Evolutionary conservation across 768 basidiomycete genomes (phyloP).

Genomic region (Boletus pseudo-olivaceus): DNA sequence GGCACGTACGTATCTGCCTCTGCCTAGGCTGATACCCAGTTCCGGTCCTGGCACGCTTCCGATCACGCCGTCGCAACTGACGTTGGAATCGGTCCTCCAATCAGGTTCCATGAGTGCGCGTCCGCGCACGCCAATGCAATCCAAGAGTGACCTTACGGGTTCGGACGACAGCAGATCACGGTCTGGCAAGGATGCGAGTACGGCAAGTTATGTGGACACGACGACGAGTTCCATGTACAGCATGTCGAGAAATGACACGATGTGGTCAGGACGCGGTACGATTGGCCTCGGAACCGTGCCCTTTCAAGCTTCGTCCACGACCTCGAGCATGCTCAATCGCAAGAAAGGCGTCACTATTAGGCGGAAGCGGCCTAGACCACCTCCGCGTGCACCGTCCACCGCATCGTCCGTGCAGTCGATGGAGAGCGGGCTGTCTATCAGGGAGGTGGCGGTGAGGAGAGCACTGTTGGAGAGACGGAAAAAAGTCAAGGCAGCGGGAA

Average conservation of each 20-base stretch:
- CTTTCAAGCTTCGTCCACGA: slow-evolving; percentile 5
- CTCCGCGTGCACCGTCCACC: slow-evolving; percentile 22
- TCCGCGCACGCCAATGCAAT: neutral
- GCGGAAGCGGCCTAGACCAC: slow-evolving; percentile 20
- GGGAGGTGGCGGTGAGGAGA: slow-evolving; percentile 21
- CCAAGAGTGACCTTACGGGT: neutral
- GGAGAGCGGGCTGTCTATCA: slow-evolving; percentile 20
- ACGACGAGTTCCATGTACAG: neutral
- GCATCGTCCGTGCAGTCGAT: slow-evolving; percentile 27
- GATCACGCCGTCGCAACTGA: slow-evolving; percentile 2
- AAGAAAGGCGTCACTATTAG: slow-evolving; percentile 16
- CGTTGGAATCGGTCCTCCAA: slow-evolving; percentile 1
- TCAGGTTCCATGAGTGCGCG: slow-evolving; percentile 1
- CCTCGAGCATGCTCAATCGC: slow-evolving; percentile 18
- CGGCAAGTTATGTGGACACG: neutral
- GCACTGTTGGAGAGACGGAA: slow-evolving; percentile 28
- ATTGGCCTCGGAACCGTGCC: neutral
- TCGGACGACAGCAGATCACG: neutral
- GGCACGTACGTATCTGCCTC: neutral
- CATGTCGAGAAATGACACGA: slow-evolving; percentile 12
- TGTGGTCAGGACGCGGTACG: slow-evolving; percentile 4
- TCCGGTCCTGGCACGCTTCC: slow-evolving; percentile 1
- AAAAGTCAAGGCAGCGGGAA: slow-evolving; percentile 15
- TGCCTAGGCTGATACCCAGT: neutral
- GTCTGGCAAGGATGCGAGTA: neutral